Conservation (phyloP, 2,329 filamentous ascomycete genomes). For the Stenocarpella maydis region DNA sequence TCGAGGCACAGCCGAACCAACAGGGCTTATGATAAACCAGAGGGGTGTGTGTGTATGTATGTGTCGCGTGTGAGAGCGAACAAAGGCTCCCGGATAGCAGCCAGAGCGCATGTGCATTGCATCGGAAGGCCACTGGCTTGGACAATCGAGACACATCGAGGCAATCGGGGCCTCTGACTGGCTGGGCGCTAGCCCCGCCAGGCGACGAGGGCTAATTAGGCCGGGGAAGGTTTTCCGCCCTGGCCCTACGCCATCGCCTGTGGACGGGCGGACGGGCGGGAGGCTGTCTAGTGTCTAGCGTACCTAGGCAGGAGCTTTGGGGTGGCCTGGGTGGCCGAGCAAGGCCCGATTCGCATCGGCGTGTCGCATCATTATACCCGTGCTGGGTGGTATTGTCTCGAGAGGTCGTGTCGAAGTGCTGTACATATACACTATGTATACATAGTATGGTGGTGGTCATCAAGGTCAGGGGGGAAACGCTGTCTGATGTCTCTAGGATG, state of each 20-base stretch:
- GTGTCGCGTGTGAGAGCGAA: background rate
- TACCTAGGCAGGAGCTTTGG: conserved; percentile 4
- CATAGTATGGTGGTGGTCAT: background rate
- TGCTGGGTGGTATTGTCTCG: background rate
- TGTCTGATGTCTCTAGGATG: conserved; percentile 6
- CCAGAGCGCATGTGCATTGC: background rate
- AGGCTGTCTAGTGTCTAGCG: background rate
- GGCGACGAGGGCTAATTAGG: conserved; percentile 20
- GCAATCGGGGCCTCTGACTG: conserved; percentile 15
- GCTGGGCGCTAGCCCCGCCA: conserved; percentile 10
- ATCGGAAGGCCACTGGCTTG: background rate
- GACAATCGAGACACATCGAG: conserved; percentile 13
- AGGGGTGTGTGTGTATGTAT: too few species aligned
- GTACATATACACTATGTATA: too few species aligned
- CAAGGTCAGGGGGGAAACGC: conserved; percentile 13
- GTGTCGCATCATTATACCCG: background rate
- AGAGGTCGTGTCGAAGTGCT: background rate
- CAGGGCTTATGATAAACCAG: conserved; percentile 8
- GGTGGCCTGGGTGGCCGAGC: conserved; percentile 3
- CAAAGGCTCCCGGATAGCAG: conserved; percentile 5
- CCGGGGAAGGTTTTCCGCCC: conserved; percentile 24
- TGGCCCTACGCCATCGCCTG: conserved; percentile 23
- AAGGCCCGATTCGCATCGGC: conserved; percentile 17
- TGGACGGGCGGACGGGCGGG: conserved; percentile 23
- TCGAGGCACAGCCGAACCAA: conserved; percentile 4